phyloP scores from a whole-genome alignment of 306 rosid species.

The Dryas octopetala region DNA sequence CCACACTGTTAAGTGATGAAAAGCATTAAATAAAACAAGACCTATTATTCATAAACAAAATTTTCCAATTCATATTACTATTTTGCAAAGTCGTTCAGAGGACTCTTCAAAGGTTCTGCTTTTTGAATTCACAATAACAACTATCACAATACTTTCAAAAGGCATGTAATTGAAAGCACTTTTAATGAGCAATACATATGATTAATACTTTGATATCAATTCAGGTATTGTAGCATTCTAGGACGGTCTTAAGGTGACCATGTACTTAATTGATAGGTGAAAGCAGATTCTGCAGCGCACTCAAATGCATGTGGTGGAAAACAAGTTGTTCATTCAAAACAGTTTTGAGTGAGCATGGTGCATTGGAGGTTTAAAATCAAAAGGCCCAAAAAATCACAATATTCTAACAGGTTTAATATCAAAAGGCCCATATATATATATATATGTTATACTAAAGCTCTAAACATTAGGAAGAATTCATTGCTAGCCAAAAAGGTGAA shows the following conservation, averaged over 20 bases:
- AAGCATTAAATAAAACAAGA: not conserved
- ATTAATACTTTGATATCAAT: not conserved
- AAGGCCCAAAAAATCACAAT: not conserved
- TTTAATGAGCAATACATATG: not conserved
- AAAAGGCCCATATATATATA: no score
- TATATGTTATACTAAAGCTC: no score
- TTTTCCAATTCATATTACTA: not conserved
- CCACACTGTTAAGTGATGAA: conserved; percentile 28
- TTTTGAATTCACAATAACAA: not conserved
- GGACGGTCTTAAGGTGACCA: not conserved
- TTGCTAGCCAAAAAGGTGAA: no score
- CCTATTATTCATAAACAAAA: not conserved
- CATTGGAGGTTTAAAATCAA: not conserved
- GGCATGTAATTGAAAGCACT: not conserved
- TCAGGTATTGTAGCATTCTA: not conserved
- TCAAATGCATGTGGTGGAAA: not conserved
- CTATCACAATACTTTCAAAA: not conserved
- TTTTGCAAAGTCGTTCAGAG: not conserved
- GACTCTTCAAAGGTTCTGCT: not conserved
- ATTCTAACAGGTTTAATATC: not conserved
- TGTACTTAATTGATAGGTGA: not conserved
- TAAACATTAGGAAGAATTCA: no score
- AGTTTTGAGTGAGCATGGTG: not conserved
- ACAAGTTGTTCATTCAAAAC: not conserved
- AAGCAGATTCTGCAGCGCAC: not conserved